Evolutionary conservation across 2,329 filamentous ascomycete genomes (phyloP).

Genomic region (Aspergillus fischeri): DNA sequence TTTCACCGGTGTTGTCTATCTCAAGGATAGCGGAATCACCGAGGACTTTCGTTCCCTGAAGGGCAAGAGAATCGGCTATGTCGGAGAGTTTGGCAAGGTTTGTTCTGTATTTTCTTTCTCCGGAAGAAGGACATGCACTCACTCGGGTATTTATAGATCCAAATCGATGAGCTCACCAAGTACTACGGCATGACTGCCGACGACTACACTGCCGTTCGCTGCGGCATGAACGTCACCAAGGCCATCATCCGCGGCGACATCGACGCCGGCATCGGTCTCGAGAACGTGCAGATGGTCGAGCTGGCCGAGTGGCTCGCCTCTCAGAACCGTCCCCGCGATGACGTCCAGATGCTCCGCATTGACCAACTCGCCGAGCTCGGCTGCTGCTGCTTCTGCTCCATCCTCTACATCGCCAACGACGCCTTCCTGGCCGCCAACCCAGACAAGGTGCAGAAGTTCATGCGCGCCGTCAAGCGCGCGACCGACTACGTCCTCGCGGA

Average conservation of each 20-base stretch:
- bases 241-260: constrained; percentile 70
- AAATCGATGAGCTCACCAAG: constrained; percentile 75
- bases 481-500: constrained; percentile 67
- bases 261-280: constrained; percentile 71
- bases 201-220: constrained; percentile 73
- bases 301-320: constrained; percentile 68
- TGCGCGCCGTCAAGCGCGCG: constrained; percentile 68
- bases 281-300: constrained; percentile 82
- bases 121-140: background rate
- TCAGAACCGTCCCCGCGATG: constrained; percentile 59
- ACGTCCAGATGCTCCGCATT: constrained; percentile 77
- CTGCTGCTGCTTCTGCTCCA: constrained; percentile 80
- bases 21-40: constrained; percentile 70
- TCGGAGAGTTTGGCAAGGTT: constrained; percentile 71
- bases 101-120: background rate
- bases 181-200: constrained; percentile 70
- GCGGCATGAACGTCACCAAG: constrained; percentile 76
- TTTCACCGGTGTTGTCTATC: constrained; percentile 74
- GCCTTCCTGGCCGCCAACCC: constrained; percentile 62
- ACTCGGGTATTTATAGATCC: constrained; percentile 51
- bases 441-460: constrained; percentile 62
- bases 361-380: constrained; percentile 74
- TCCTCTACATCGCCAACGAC: constrained; percentile 77
- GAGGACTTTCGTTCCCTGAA: constrained; percentile 70
- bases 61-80: constrained; percentile 74